Percentiles rank a stretch among this genome's conserved stretches.
phyloP scores from a whole-genome alignment of 208 protist genomes.

The Crithidia bombi region DNA sequence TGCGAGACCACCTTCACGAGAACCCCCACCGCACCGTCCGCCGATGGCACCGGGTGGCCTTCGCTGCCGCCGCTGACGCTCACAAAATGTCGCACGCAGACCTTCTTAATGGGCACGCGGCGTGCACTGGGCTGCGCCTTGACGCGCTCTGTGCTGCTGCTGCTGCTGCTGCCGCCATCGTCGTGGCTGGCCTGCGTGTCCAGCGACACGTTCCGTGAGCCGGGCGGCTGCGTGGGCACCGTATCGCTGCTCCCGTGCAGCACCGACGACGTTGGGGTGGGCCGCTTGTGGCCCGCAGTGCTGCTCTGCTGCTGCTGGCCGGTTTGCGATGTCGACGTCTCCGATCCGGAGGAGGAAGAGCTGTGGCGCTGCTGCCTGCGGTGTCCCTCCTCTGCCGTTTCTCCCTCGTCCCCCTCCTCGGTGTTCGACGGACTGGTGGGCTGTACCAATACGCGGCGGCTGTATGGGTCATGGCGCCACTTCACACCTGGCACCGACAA shows the following conservation, averaged over 20 bases:
- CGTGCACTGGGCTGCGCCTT: slow-evolving; percentile 25
- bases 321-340: not conserved
- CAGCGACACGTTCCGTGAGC: not conserved
- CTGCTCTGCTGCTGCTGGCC: not conserved
- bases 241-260: not conserved
- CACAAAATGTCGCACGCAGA: slow-evolving; percentile 36
- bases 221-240: slow-evolving; percentile 2
- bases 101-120: slow-evolving; percentile 35
- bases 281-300: not conserved
- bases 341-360: not conserved
- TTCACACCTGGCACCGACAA: slow-evolving; percentile 46
- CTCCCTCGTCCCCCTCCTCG: not conserved
- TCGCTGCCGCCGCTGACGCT: slow-evolving; percentile 6
- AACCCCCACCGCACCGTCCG: slow-evolving; percentile 5
- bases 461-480: slow-evolving; percentile 83
- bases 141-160: not conserved
- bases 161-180: too few species aligned
- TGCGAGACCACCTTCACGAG: slow-evolving; percentile 5
- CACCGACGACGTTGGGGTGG: not conserved
- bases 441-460: slow-evolving; percentile 33
- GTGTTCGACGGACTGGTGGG: not conserved
- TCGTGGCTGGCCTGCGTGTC: slow-evolving; percentile 9
- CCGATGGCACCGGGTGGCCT: not conserved
- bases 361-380: not conserved
- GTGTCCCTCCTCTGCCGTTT: not conserved